phyloP scores from a whole-genome alignment of 805 yeast species.

The Hanseniaspora thailandica region DNA sequence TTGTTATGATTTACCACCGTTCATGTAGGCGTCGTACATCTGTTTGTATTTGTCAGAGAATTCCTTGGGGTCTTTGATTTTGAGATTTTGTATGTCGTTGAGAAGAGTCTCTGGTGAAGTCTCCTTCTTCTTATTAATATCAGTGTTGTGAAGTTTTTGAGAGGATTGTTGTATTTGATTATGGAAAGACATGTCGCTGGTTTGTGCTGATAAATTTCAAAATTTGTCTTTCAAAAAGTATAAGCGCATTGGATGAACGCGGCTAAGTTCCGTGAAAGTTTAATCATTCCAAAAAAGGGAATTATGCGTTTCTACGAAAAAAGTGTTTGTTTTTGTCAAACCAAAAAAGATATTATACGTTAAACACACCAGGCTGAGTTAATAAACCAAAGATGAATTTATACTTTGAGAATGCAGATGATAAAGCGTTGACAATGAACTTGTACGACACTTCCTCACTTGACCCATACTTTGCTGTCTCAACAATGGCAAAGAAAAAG shows the following conservation, averaged over 20 bases:
- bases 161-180: slow-evolving; percentile 3
- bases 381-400: neutral
- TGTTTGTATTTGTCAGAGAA: slow-evolving; percentile 7
- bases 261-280: neutral
- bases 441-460: neutral
- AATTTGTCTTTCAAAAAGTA: neutral
- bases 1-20: neutral
- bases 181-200: neutral
- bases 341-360: neutral
- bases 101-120: neutral
- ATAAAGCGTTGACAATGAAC: neutral
- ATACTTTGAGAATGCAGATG: neutral
- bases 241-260: neutral
- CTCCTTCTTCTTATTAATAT: neutral
- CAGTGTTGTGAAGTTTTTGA: neutral
- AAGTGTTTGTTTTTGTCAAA: too few species aligned
- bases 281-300: neutral
- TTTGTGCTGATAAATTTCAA: neutral
- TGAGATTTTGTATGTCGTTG: neutral
- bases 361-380: too few species aligned
- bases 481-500: neutral
- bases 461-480: neutral
- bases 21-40: slow-evolving; percentile 13
- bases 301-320: too few species aligned
- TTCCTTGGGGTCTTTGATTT: slow-evolving; percentile 8